Base-by-base conservation (phyloP, 208 protist species). In the Trypanosoma rangeli region DNA sequence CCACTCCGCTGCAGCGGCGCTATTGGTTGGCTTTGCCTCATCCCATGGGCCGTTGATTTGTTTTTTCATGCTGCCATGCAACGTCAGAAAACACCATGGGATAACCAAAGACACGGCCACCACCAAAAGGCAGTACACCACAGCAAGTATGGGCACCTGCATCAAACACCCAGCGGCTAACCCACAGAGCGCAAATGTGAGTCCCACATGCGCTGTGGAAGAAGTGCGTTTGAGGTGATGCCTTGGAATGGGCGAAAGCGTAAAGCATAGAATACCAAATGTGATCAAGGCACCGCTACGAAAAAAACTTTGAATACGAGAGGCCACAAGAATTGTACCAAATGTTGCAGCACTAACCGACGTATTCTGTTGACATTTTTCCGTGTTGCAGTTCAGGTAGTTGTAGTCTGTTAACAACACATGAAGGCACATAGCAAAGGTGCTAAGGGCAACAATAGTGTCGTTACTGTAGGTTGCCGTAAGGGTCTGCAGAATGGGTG, bases 31-130 rank as follows among this genome's bases (percentile, higher is more conserved):
- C 62, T 90, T 93, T 22, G 93, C 93, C 72, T 97, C 93, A 64
- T 97, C 93, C 90, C 93, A 97, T 15, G 93, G 93, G 0, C 93
- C 93, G 59, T 90, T 95, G 70, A 97, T 95, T 70, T 97, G 93
- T 18, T 81, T 79, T 75, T 97, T 97, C 55, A 84, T 75, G 52
- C 78, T 85, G 49, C 79, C 79, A 65, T 97, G 90, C 62, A 94
- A 66, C 15, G 65, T 67, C 0, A 95, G 84, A 70, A 97, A 97
- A 18, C 77, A 82, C 70, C 78, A 88, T 35, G 89, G 93, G 33
- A 97, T 88, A 33, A 88, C 73, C 68, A 95, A 84, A 13, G 86
- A 77, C 33, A 94, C 82, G 42, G 78, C 63, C 8, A 83, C 42
- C 13, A 93, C 74, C 3, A 76, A 49, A 13, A 78, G 58, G 46